Evolutionary conservation across 148 eudicot genomes (phyloP).

Genomic region (Camellia granthamiana): DNA sequence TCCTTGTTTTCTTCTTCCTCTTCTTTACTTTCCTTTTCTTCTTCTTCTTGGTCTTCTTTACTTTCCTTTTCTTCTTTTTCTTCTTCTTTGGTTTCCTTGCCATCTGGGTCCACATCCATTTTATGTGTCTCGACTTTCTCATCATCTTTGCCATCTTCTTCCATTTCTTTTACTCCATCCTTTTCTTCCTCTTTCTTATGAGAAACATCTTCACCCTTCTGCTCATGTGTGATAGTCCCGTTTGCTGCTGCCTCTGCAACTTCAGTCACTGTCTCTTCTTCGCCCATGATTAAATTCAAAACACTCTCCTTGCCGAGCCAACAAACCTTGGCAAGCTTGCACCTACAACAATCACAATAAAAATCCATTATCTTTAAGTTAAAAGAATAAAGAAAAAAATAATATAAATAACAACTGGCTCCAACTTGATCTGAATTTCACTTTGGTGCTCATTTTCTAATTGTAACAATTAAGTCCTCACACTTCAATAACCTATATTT

Average conservation of each 20-base stretch:
- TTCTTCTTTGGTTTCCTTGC: slow-evolving; percentile 21
- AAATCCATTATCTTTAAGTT: slow-evolving; percentile 3
- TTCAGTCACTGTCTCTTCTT: slow-evolving; percentile 47
- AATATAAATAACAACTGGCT: not conserved
- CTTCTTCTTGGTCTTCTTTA: not conserved
- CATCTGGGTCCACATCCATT: slow-evolving; percentile 41
- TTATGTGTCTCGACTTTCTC: slow-evolving; percentile 26
- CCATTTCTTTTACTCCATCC: slow-evolving; percentile 47
- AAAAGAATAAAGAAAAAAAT: not conserved
- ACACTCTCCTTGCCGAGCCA: not conserved
- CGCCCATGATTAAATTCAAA: slow-evolving; percentile 44
- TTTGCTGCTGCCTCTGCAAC: slow-evolving; percentile 37
- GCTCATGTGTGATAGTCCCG: slow-evolving; percentile 33
- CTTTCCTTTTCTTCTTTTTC: slow-evolving; percentile 23
- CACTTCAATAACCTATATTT: too few relatives aligned
- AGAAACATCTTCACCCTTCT: slow-evolving; percentile 29
- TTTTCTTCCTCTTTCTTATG: slow-evolving; percentile 40
- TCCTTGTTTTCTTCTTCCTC: slow-evolving; percentile 15
- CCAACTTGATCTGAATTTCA: too few relatives aligned
- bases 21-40: slow-evolving; percentile 9
- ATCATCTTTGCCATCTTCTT: slow-evolving; percentile 40
- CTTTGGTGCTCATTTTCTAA: too few relatives aligned
- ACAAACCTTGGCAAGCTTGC: not conserved
- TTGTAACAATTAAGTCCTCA: too few relatives aligned
- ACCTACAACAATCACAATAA: slow-evolving; percentile 2